Evolutionary conservation across 495 filamentous ascomycete species (phyloP).

Genomic region (Astrothelium macrocarpum): DNA sequence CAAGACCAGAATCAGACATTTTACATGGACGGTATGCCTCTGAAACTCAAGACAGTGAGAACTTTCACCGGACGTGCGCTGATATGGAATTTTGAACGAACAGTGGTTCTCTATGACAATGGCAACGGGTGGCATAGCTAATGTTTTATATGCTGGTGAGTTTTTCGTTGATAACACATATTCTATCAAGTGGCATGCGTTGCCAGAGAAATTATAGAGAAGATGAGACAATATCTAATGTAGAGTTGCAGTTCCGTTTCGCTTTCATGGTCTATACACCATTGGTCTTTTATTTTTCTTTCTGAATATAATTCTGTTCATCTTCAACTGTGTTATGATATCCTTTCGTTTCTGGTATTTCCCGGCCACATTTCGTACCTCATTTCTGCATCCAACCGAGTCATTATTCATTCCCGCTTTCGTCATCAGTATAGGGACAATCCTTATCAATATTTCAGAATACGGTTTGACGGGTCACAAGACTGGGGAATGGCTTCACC

Average conservation of each 20-base stretch:
- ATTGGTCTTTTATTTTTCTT: slow-evolving; percentile 69
- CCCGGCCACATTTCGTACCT: slow-evolving; percentile 60
- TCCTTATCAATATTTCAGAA: slow-evolving; percentile 69
- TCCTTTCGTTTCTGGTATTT: slow-evolving; percentile 59
- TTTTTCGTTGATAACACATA: slow-evolving; percentile 4
- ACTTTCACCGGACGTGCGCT: no score
- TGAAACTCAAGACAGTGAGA: no score
- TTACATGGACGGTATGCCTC: slow-evolving; percentile 32
- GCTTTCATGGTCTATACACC: slow-evolving; percentile 56
- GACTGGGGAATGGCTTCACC: slow-evolving; percentile 58
- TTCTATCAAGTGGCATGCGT: neutral
- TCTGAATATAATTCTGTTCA: slow-evolving; percentile 63
- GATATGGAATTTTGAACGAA: slow-evolving; percentile 4
- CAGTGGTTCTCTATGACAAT: slow-evolving; percentile 35
- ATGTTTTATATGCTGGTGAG: slow-evolving; percentile 61
- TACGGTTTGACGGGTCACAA: slow-evolving; percentile 52
- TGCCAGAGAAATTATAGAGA: neutral
- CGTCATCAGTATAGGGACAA: slow-evolving; percentile 62
- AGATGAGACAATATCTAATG: neutral
- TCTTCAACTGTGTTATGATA: slow-evolving; percentile 58
- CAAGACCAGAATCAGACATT: slow-evolving; percentile 31
- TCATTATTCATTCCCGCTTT: slow-evolving; percentile 68
- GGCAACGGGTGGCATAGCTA: slow-evolving; percentile 78
- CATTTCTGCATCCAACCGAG: slow-evolving; percentile 69
- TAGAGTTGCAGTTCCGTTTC: slow-evolving; percentile 51